Percentiles rank a stretch among this genome's conserved stretches.
Evolutionary conservation across 2,329 filamentous ascomycete genomes (phyloP).

Genomic region (Aschersonia sp.): DNA sequence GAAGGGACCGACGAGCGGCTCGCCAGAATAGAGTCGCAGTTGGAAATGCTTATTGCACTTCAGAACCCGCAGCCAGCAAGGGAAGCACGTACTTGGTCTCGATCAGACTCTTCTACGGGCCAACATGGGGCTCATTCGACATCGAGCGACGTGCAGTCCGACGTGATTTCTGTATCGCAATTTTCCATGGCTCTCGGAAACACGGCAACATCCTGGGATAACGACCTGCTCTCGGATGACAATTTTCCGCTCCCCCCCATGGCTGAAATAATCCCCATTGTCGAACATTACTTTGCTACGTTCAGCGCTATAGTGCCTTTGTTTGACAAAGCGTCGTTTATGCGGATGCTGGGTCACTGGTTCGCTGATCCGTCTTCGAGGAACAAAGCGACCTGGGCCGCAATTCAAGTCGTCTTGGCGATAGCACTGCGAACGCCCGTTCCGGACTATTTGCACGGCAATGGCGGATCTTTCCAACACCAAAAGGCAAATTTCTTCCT

Average conservation of each 20-base stretch:
- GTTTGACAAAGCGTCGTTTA: constrained; percentile 21
- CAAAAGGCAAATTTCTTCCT: constrained; percentile 15
- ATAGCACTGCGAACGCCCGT: constrained; percentile 16
- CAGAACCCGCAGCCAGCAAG: neutral
- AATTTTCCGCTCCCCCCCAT: constrained; percentile 15
- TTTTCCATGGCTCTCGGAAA: neutral
- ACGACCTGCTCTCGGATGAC: constrained; percentile 3
- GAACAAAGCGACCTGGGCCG: constrained; percentile 18
- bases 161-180: neutral
- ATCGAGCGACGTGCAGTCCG: neutral
- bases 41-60: constrained; percentile 14
- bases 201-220: neutral
- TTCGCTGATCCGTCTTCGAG: constrained; percentile 12
- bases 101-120: neutral
- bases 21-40: constrained; percentile 16
- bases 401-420: constrained; percentile 24
- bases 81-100: neutral
- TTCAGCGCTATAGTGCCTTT: constrained; percentile 22
- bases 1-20: constrained; percentile 11
- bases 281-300: constrained; percentile 21
- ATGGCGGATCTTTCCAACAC: constrained; percentile 6
- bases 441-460: neutral
- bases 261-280: constrained; percentile 17
- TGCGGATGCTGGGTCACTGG: constrained; percentile 19
- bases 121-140: neutral